phyloP scores from a whole-genome alignment of 108 stramenopile species.

The Ochromonas danica region DNA sequence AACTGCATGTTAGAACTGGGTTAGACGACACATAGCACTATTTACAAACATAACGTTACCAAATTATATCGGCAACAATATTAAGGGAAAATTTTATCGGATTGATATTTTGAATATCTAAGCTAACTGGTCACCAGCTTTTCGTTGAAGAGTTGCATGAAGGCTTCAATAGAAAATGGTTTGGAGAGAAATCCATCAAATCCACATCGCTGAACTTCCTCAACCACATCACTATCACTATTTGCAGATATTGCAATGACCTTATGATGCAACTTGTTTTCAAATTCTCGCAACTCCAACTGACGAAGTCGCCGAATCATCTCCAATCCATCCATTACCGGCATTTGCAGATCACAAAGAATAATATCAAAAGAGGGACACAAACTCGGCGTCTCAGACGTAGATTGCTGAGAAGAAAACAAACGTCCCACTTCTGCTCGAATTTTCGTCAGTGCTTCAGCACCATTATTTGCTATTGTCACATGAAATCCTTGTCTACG shows the following conservation, averaged over 20 bases:
- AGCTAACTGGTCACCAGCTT: too few relatives aligned
- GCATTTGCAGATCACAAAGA: background rate
- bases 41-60: too few relatives aligned
- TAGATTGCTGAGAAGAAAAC: background rate
- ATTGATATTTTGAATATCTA: too few relatives aligned
- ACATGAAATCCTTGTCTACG: background rate
- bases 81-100: too few relatives aligned
- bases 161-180: conserved; percentile 10
- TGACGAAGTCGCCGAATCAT: background rate
- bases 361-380: background rate
- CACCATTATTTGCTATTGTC: background rate
- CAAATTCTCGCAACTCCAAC: background rate
- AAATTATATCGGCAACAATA: too few relatives aligned
- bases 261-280: background rate
- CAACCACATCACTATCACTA: background rate
- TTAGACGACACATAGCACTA: too few relatives aligned
- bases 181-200: conserved; percentile 27
- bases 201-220: background rate
- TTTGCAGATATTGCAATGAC: conserved; percentile 11
- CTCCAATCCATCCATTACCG: background rate
- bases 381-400: background rate
- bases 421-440: background rate
- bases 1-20: too few relatives aligned
- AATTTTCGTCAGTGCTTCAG: background rate
- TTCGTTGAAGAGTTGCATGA: too few relatives aligned